phyloP scores from a whole-genome alignment of 805 yeast genomes.

The Suhomyces canberraensis region DNA sequence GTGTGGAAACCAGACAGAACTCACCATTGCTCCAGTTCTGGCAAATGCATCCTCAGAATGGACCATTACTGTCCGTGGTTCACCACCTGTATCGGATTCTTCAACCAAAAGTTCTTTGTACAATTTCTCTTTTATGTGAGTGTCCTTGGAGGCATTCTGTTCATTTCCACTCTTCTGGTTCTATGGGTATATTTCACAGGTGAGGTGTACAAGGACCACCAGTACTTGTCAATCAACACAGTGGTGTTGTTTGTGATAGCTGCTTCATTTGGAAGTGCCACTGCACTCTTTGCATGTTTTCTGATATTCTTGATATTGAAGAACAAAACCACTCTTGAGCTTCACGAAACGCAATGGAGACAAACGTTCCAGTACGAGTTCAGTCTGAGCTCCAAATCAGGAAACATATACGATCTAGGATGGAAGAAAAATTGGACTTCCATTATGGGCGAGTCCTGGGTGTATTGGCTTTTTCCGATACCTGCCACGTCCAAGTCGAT shows the following conservation, averaged over 20 bases:
- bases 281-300: conserved; percentile 49
- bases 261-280: conserved; percentile 49
- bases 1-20: conserved; percentile 61
- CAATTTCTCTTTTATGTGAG: conserved; percentile 64
- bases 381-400: conserved; percentile 41
- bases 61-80: conserved; percentile 87
- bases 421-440: conserved; percentile 54
- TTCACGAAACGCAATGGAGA: conserved; percentile 53
- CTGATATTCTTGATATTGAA: conserved; percentile 54
- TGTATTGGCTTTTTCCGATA: conserved; percentile 71
- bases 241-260: conserved; percentile 59
- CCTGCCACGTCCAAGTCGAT: conserved; percentile 18
- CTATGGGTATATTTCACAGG: conserved; percentile 48
- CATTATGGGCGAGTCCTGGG: conserved; percentile 68
- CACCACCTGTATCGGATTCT: conserved; percentile 79
- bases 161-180: conserved; percentile 36
- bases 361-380: conserved; percentile 32
- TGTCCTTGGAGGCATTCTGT: conserved; percentile 43
- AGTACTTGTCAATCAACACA: conserved; percentile 52
- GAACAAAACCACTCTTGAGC: conserved; percentile 82
- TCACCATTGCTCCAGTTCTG: conserved; percentile 54
- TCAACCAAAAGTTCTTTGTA: conserved; percentile 74
- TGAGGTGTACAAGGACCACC: conserved; percentile 32
- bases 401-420: conserved; percentile 80
- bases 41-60: conserved; percentile 48